These are phyloP conservation scores for Talaromyces sp. DNA, from an alignment of 2,329 filamentous ascomycete species.

Conservation along the genomic window DNA sequence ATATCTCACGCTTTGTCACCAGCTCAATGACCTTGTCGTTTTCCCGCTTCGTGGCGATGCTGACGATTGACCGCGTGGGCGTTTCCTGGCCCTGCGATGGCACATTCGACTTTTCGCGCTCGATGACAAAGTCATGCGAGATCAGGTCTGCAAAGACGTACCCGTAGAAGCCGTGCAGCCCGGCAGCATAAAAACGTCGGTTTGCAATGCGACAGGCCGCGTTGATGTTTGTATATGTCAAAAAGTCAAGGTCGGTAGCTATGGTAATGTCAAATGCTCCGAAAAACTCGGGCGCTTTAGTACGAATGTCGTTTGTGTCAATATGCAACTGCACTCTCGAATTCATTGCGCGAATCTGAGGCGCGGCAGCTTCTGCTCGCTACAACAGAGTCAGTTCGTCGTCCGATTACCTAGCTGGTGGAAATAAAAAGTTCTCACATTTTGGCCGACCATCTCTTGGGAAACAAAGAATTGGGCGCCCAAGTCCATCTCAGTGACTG, in stretches of 20 bases:
- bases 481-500: constrained; percentile 72
- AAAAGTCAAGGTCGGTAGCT: constrained; percentile 77
- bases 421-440: constrained; percentile 41
- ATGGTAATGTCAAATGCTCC: constrained; percentile 77
- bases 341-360: constrained; percentile 79
- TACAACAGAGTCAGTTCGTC: constrained; percentile 24
- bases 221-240: constrained; percentile 72
- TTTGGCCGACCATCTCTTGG: constrained; percentile 67
- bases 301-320: constrained; percentile 61
- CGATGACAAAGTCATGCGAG: constrained; percentile 80
- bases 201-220: constrained; percentile 73
- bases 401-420: not conserved
- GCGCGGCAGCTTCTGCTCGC: constrained; percentile 72
- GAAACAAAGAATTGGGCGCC: constrained; percentile 78
- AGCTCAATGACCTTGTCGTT: constrained; percentile 72
- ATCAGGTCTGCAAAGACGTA: constrained; percentile 94
- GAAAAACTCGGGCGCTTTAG: constrained; percentile 70
- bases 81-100: constrained; percentile 61
- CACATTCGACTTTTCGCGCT: constrained; percentile 75
- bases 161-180: constrained; percentile 83
- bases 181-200: constrained; percentile 82
- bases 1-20: constrained; percentile 86
- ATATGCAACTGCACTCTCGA: constrained; percentile 73
- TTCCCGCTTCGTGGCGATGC: constrained; percentile 63
- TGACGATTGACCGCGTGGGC: constrained; percentile 67